Base-by-base conservation (phyloP, 768 basidiomycete species). In the Suillus subluteus region DNA sequence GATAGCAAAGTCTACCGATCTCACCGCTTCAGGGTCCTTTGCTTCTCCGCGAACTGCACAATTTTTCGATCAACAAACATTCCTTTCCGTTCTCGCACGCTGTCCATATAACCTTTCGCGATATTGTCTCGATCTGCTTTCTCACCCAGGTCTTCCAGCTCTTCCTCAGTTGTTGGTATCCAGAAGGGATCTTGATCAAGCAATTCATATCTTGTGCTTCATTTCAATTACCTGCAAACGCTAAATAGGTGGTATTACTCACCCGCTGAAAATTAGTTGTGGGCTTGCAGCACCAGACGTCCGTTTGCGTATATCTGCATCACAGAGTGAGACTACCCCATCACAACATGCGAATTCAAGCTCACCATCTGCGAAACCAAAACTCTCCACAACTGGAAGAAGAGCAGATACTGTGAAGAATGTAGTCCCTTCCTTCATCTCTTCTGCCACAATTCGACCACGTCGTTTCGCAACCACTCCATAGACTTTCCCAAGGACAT, bases 261-360 rank as follows among this genome's bases (percentile, higher is more conserved):
- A 94, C 90, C 97, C 98, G 78, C 90, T 92, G 80, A 99, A 99
- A 69, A 99, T 94, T 26, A 99, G 84, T 73, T 99, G 98, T 0
- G 98, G 98, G 70, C 94, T 97, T 0, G 98, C 98, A 5, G 97
- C 97, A 3, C 98, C 98, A 0, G 97, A 98, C 0, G 98, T 98
- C 37, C 92, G 85, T 73, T 95, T 99, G 52, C 97, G 89, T 70
- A 99, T 98, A 72, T 99, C 97, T 98, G 74, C 46, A 23, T 56
- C 23, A 38, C 56, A 23, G 71, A n/a, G 58, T 61, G 35, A 46
- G 26, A 63, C 61, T 26, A n/a, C 18, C 32, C 30, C 11, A 32
- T 61, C 18, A 6, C 41, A 43, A 30, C 59, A 13, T 61, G 11
- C 41, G 5, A 30, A 43, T 44, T 30, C 18, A 21, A 13, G 72